Evolutionary conservation across 2,329 filamentous ascomycete species (phyloP).

Genomic region (Xylariaceae sp.): DNA sequence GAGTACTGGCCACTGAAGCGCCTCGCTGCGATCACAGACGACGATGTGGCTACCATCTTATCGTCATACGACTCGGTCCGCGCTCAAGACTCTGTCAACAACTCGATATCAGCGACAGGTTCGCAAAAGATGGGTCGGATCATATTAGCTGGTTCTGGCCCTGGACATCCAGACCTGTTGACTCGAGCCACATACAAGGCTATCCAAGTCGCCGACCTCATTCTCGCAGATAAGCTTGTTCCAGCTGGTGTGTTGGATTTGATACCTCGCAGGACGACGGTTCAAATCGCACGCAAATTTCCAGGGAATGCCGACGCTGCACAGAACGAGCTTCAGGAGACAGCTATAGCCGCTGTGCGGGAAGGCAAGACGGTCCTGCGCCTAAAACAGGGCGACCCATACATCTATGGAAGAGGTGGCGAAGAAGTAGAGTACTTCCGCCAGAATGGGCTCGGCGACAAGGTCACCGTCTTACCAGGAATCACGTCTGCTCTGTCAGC

Average conservation of each 20-base stretch:
- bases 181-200: slow-evolving; percentile 77
- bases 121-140: slow-evolving; percentile 56
- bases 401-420: slow-evolving; percentile 89
- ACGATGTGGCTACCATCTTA: slow-evolving; percentile 73
- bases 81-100: slow-evolving; percentile 17
- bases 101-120: slow-evolving; percentile 10
- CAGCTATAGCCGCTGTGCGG: slow-evolving; percentile 62
- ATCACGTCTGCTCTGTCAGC: slow-evolving; percentile 85
- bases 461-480: slow-evolving; percentile 71
- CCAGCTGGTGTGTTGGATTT: slow-evolving; percentile 80
- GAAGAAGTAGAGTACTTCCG: slow-evolving; percentile 88
- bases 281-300: slow-evolving; percentile 94
- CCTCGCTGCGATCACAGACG: slow-evolving; percentile 72
- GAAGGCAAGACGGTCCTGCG: slow-evolving; percentile 75
- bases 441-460: slow-evolving; percentile 59
- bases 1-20: slow-evolving; percentile 94
- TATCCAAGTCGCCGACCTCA: slow-evolving; percentile 68
- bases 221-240: slow-evolving; percentile 81
- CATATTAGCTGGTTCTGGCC: slow-evolving; percentile 85
- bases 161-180: slow-evolving; percentile 85
- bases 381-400: slow-evolving; percentile 94
- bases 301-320: slow-evolving; percentile 93
- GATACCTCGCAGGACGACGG: slow-evolving; percentile 80
- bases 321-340: slow-evolving; percentile 78
- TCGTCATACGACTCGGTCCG: slow-evolving; percentile 54